phyloP scores from a whole-genome alignment of 495 filamentous ascomycete species.

The Aspergillus avenaceus region DNA sequence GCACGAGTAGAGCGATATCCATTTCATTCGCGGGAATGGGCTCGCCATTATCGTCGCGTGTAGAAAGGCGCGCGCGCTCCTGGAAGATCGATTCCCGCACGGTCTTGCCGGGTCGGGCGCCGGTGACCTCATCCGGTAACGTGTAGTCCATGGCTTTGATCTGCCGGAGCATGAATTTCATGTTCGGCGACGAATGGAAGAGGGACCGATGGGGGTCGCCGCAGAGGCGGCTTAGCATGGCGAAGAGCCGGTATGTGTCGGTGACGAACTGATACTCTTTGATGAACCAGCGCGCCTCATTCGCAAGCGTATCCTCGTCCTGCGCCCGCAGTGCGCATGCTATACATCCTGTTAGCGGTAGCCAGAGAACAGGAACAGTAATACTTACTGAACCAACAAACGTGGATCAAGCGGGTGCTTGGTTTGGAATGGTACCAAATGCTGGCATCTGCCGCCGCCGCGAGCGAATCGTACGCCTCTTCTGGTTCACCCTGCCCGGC shows the following conservation, averaged over 20 bases:
- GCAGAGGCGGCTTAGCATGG: constrained; percentile 62
- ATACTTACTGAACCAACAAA: constrained; percentile 70
- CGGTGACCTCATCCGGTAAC: constrained; percentile 28
- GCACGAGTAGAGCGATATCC: constrained; percentile 72
- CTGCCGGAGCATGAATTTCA: constrained; percentile 86
- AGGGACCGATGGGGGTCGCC: constrained; percentile 40
- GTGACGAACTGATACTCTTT: constrained; percentile 78
- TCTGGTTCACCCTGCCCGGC: constrained; percentile 54
- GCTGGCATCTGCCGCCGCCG: constrained; percentile 67
- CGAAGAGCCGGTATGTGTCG: constrained; percentile 79
- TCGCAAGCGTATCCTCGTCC: constrained; percentile 70
- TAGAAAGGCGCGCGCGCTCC: constrained; percentile 47
- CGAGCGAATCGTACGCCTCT: constrained; percentile 73
- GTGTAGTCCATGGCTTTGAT: constrained; percentile 84
- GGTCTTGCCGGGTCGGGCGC: constrained; percentile 6
- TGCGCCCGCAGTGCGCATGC: constrained; percentile 76
- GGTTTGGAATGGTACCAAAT: constrained; percentile 69
- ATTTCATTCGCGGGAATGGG: constrained; percentile 48
- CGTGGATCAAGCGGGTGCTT: constrained; percentile 67
- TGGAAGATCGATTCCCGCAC: constrained; percentile 35
- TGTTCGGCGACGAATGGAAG: constrained; percentile 58
- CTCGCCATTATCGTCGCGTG: constrained; percentile 44
- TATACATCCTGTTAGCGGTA: constrained; percentile 26
- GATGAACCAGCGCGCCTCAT: constrained; percentile 76
- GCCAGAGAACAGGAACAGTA: not conserved